Conservation (phyloP, 2,329 filamentous ascomycete genomes). For the Malbranchea cinnamomea region DNA sequence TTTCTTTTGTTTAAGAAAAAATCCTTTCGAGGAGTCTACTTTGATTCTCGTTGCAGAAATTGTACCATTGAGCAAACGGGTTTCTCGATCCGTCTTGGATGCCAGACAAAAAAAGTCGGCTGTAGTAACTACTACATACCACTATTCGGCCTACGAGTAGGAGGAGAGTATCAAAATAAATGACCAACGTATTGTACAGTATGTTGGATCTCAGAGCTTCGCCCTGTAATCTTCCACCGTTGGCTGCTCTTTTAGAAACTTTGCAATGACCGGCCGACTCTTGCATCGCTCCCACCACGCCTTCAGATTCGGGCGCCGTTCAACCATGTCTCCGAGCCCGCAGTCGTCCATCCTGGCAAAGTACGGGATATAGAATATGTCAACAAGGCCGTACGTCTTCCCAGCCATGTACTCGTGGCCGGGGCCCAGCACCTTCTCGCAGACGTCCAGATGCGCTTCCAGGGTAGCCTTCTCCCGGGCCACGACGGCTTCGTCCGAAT, state of each 20-base stretch:
- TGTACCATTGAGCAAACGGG: no score
- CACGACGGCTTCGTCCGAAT: slow-evolving; percentile 28
- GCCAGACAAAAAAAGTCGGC: no score
- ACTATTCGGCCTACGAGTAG: no score
- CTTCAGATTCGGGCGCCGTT: slow-evolving; percentile 22
- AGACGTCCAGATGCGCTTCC: slow-evolving; percentile 29
- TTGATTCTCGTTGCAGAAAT: no score
- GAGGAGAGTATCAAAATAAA: no score
- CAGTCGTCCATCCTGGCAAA: slow-evolving; percentile 29
- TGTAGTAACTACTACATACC: no score
- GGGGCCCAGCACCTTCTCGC: slow-evolving; percentile 12
- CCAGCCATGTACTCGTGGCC: slow-evolving; percentile 30
- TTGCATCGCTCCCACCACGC: slow-evolving; percentile 24
- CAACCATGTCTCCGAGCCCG: slow-evolving; percentile 25
- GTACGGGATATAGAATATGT: slow-evolving; percentile 35
- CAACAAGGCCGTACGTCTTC: slow-evolving; percentile 28
- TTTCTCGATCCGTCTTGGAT: no score
- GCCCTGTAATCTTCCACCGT: slow-evolving; percentile 1
- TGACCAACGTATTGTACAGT: no score
- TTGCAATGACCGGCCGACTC: slow-evolving; percentile 3
- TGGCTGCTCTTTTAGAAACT: slow-evolving; percentile 2
- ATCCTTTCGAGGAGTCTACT: no score
- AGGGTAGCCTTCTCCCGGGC: slow-evolving; percentile 23
- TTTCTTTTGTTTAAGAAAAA: no score
- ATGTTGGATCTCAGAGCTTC: no score